These are phyloP conservation scores for Coffea canephora DNA, from an alignment of 257 asterid species.

Conservation along the genomic window DNA sequence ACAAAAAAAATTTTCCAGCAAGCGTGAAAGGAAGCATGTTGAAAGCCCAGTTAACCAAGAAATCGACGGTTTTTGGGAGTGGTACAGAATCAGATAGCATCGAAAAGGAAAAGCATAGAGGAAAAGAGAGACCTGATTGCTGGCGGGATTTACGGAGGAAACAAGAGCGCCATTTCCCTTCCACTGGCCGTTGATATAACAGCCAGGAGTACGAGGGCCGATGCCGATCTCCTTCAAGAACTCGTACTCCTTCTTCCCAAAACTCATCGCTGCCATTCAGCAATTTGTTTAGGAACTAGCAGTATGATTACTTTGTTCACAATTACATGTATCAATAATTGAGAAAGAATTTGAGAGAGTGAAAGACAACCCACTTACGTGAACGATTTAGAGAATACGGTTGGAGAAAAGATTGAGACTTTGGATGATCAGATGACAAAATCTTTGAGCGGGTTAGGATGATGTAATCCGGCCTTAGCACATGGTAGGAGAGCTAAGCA, in stretches of 20 bases:
- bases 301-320: background rate
- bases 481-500: too few relatives aligned
- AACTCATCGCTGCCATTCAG: slow-evolving; percentile 61
- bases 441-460: too few relatives aligned
- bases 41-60: background rate
- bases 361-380: background rate
- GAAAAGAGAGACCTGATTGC: slow-evolving; percentile 52
- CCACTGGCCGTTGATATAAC: slow-evolving; percentile 76
- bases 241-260: slow-evolving; percentile 64
- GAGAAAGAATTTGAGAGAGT: background rate
- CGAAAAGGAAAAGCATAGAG: background rate
- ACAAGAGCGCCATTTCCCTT: slow-evolving; percentile 70
- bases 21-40: background rate
- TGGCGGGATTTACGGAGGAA: slow-evolving; percentile 67
- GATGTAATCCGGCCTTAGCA: too few relatives aligned
- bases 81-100: background rate
- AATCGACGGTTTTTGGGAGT: background rate
- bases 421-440: too few relatives aligned
- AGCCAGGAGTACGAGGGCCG: slow-evolving; percentile 62
- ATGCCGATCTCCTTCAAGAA: slow-evolving; percentile 82
- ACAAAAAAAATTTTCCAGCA: background rate
- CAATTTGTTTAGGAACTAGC: background rate
- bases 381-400: too few relatives aligned
- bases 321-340: background rate
- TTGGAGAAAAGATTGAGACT: too few relatives aligned